A percentile compares a stretch with the other conserved stretches of the same genome.
Conservation (phyloP, 2,329 filamentous ascomycete genomes). For the Aspergillus hiratsukae region DNA sequence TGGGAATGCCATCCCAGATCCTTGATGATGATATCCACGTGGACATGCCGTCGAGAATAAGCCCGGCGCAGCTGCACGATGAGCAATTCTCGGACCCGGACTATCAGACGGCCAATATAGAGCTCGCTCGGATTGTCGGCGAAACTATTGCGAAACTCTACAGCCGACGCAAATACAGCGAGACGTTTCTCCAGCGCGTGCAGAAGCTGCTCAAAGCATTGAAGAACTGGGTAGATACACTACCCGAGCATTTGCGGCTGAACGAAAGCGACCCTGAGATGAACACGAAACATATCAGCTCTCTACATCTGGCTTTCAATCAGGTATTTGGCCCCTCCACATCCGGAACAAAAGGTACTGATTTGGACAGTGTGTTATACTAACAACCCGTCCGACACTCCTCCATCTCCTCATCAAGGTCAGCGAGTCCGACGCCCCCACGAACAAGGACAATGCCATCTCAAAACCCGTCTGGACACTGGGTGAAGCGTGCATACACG, state of each 20-base stretch:
- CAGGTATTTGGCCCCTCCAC: conserved; percentile 12
- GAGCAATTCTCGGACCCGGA: conserved; percentile 36
- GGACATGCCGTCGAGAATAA: conserved; percentile 33
- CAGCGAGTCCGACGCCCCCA: conserved; percentile 15
- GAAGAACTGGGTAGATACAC: conserved; percentile 35
- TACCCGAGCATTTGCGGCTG: conserved; percentile 32
- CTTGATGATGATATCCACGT: conserved; percentile 46
- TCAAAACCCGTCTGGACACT: conserved; percentile 34
- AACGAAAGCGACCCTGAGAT: conserved; percentile 29
- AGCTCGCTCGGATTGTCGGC: conserved; percentile 34
- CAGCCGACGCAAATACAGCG: conserved; percentile 33
- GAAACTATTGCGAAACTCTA: conserved; percentile 33
- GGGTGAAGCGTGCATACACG: conserved; percentile 37
- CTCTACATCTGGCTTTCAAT: conserved; percentile 37
- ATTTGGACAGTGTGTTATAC: conserved; percentile 31
- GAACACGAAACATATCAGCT: conserved; percentile 31
- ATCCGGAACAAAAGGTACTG: background rate
- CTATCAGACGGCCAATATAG: conserved; percentile 35
- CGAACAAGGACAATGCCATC: conserved; percentile 21
- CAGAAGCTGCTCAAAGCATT: conserved; percentile 37
- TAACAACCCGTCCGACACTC: conserved; percentile 37
- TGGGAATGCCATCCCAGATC: conserved; percentile 47
- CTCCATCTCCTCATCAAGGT: conserved; percentile 36
- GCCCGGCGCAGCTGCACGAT: conserved; percentile 26
- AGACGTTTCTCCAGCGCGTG: conserved; percentile 37